Percentiles rank a stretch among this genome's conserved stretches.
phyloP scores from a whole-genome alignment of 768 basidiomycete genomes.

The Trametes elegans region DNA sequence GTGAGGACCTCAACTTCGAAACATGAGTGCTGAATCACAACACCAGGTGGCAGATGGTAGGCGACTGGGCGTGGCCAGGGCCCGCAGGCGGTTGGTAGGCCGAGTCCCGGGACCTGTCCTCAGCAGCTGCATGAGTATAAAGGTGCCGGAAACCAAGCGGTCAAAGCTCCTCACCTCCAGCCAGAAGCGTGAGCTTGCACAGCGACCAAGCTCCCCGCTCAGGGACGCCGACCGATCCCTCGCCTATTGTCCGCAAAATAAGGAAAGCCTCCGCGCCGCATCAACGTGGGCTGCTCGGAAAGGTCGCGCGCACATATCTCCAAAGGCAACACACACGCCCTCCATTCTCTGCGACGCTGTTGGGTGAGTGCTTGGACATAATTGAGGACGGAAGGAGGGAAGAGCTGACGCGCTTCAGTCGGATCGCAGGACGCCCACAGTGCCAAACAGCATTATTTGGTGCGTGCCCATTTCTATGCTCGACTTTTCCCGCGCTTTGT shows the following conservation, averaged over 20 bases:
- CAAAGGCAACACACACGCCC: background rate
- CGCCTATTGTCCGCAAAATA: slow-evolving; percentile 7
- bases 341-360: background rate
- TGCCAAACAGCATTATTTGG: slow-evolving; percentile 15
- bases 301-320: background rate
- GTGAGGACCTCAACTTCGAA: too few relatives aligned
- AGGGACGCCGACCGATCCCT: background rate
- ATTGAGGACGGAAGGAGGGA: too few relatives aligned
- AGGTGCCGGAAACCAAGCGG: background rate
- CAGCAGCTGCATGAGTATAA: too few relatives aligned
- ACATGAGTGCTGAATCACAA: too few relatives aligned
- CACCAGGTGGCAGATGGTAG: too few relatives aligned
- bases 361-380: slow-evolving; percentile 9
- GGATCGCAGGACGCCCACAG: slow-evolving; percentile 12
- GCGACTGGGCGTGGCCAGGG: too few relatives aligned
- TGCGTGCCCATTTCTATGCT: background rate
- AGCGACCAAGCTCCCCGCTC: background rate
- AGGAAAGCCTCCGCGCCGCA: background rate
- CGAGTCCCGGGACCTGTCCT: background rate
- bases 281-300: slow-evolving; percentile 1
- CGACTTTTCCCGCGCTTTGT: slow-evolving; percentile 2
- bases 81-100: background rate
- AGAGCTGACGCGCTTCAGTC: slow-evolving; percentile 3
- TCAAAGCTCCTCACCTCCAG: background rate
- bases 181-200: background rate